Conservation (phyloP, 202 grass and related monocot genomes). For the Eragrostis tef region DNA sequence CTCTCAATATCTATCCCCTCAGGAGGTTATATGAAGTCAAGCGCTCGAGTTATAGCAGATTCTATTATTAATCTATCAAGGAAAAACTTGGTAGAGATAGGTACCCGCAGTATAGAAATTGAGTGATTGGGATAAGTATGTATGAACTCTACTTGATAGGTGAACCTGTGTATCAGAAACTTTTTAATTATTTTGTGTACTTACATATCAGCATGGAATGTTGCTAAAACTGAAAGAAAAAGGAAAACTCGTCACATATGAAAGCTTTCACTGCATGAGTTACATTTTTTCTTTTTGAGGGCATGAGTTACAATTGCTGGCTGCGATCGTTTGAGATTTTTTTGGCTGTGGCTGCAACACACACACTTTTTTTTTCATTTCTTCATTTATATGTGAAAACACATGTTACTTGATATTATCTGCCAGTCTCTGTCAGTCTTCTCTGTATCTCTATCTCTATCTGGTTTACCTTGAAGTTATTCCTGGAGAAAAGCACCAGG, state of each 20-base stretch:
- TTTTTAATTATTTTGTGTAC: neutral
- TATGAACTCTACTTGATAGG: conserved; percentile 1
- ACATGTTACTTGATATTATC: conserved; percentile 35
- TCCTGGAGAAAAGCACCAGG: neutral
- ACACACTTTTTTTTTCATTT: neutral
- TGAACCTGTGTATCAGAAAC: neutral
- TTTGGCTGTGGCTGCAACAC: too few relatives aligned
- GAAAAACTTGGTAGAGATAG: conserved; percentile 61
- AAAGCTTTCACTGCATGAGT: too few relatives aligned
- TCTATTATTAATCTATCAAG: conserved; percentile 64
- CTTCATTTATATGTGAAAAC: conserved; percentile 37
- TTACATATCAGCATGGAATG: neutral
- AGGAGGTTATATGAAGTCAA: conserved; percentile 78
- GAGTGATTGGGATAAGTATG: conserved; percentile 31
- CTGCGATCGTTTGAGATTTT: too few relatives aligned
- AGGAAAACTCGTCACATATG: too few relatives aligned
- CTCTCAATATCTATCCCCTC: conserved; percentile 28
- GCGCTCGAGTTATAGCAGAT: conserved; percentile 62
- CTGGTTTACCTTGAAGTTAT: neutral
- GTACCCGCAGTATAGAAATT: conserved; percentile 34
- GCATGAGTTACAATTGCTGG: too few relatives aligned
- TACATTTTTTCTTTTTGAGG: too few relatives aligned
- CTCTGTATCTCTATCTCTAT: neutral
- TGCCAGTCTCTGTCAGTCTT: neutral
- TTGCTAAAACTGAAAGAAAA: neutral